Evolutionary conservation across 495 filamentous ascomycete species (phyloP), one percentile per base, ranked within the genome.

Genomic region (Penicillium macrosclerotiorum): DNA sequence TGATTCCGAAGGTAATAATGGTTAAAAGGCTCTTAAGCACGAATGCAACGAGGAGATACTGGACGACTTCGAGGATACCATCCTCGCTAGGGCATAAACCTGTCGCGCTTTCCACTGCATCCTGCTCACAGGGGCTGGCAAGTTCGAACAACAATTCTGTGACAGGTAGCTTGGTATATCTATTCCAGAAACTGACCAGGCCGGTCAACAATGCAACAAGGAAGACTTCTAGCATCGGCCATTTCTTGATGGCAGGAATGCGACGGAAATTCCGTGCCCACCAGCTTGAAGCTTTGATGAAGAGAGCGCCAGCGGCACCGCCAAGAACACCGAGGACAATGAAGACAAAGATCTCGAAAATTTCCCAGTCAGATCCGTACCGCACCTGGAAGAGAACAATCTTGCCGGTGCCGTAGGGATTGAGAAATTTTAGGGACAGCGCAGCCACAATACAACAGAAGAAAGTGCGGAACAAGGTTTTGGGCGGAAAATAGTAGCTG

Each of bases 401-500:
- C 63, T 98, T 97, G 42, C 88, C 82, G 0, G 90, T 98, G 14
- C 91, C 92, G 60, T 98, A 98, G 0, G 93, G 93, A 45, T 98
- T 91, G 39, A 97, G 75, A 58, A 96, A 95, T 57, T 95, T 95
- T 44, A 97, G 72, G 3, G 91, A 89, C 19, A 98, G 62, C 0
- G 93, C 86, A 17, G 93, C 90, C 2, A 80, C 88, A 56, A 97
- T 97, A 66, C 92, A 98, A 66, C 90, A 96, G 69, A 96, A 98
- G 73, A 98, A 97, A 1, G 93, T 98, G 29, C 93, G 77, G 71
- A 98, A 98, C 3, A 98, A 80, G 2, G 92, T 96, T 68, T 98
- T 97, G n/a, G 93, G 88, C 3, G 92, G 93, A 65, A 96, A 96
- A 62, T 96, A 98, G 64, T 98, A 98, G 63, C 78, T 87, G 57